These are phyloP conservation scores for Cyclotella atomus DNA, from an alignment of 108 stramenopile species.

Conservation along the genomic window DNA sequence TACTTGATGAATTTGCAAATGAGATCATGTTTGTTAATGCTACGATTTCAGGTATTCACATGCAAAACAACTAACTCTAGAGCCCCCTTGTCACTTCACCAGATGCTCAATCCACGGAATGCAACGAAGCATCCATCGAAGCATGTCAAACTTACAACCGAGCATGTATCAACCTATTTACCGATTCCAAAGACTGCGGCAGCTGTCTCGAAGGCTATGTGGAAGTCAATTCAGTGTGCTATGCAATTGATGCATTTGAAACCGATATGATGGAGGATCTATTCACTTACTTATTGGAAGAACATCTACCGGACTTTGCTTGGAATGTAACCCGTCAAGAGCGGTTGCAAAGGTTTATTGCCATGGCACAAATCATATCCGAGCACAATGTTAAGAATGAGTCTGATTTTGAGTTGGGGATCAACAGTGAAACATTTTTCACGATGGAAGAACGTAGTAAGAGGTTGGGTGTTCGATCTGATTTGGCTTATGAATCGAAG, in stretches of 20 bases:
- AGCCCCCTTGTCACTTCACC: too few species aligned
- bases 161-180: conserved; percentile 9
- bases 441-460: conserved; percentile 17
- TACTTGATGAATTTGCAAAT: too few species aligned
- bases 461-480: conserved; percentile 24
- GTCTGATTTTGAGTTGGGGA: conserved; percentile 21
- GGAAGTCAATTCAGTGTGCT: conserved; percentile 19
- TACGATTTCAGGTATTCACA: too few species aligned
- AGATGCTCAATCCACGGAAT: conserved; percentile 1
- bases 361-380: conserved; percentile 19
- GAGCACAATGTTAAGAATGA: conserved; percentile 23
- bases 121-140: not conserved
- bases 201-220: conserved; percentile 20
- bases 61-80: too few species aligned
- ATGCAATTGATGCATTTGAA: conserved; percentile 5
- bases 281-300: conserved; percentile 8
- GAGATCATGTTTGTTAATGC: too few species aligned
- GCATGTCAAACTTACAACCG: conserved; percentile 7
- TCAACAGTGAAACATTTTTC: conserved; percentile 44
- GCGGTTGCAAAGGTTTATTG: conserved; percentile 20
- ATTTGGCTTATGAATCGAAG: not conserved
- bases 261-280: not conserved
- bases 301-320: conserved; percentile 15
- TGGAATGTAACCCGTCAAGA: conserved; percentile 15
- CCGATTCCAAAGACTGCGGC: conserved; percentile 9